A percentile compares a stretch with the other conserved stretches of the same genome.
Conservation (phyloP, 306 rosid genomes). For the Trichosanthes cucumerina region DNA sequence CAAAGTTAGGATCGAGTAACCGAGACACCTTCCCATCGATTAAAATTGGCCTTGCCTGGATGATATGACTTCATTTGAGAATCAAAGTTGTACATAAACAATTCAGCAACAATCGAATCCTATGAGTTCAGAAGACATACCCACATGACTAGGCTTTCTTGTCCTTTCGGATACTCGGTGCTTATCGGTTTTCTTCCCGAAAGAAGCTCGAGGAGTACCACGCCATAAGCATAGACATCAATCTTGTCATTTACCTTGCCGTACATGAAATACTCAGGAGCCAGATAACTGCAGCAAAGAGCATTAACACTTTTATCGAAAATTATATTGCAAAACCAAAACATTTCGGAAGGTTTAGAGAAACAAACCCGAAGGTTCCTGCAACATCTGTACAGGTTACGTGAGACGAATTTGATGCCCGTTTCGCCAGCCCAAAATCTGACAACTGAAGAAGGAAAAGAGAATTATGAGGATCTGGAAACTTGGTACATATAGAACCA, state of each 20-base stretch:
- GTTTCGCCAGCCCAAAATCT: conserved; percentile 93
- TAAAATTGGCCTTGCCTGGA: conserved; percentile 85
- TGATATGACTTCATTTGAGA: conserved; percentile 12
- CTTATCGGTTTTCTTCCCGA: conserved; percentile 91
- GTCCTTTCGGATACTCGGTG: conserved; percentile 67
- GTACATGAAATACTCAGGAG: conserved; percentile 96
- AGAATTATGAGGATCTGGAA: conserved; percentile 13
- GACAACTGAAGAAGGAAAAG: conserved; percentile 48
- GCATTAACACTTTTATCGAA: not conserved
- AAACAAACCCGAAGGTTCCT: conserved; percentile 91
- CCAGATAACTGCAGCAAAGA: conserved; percentile 64
- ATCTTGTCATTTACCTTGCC: conserved; percentile 86
- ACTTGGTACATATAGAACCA: not conserved
- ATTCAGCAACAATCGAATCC: not conserved
- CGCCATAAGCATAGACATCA: conserved; percentile 92
- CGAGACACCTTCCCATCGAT: conserved; percentile 51
- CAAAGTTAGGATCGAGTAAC: conserved; percentile 68
- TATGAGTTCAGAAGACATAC: conserved; percentile 36
- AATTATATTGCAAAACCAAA: not conserved
- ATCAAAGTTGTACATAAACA: not conserved
- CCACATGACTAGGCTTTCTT: conserved; percentile 95
- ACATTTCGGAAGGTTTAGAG: not conserved
- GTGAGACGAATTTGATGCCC: conserved; percentile 67
- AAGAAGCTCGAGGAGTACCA: conserved; percentile 88
- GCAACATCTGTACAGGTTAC: conserved; percentile 91